A percentile compares a stretch with the other conserved stretches of the same genome.
These are phyloP conservation scores for Ganoderma leucocontextum DNA, from an alignment of 1,284 basidiomycete genomes.

Conservation along the genomic window DNA sequence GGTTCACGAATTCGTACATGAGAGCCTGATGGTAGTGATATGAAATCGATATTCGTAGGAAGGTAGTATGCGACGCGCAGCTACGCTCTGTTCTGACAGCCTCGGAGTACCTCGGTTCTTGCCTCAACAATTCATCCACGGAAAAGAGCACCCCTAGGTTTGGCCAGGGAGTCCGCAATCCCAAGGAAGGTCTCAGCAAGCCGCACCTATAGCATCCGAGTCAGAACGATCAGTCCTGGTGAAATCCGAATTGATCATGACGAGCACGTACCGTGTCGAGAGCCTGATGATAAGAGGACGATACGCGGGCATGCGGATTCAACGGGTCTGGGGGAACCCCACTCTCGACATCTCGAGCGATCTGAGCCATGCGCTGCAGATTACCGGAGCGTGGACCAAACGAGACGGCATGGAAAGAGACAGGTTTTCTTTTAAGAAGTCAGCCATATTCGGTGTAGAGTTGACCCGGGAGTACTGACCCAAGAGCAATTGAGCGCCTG, in stretches of 20 bases:
- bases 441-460: not conserved
- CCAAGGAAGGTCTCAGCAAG: slow-evolving; percentile 70
- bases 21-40: not conserved
- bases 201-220: slow-evolving; percentile 49
- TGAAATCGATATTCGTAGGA: not conserved
- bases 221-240: not conserved
- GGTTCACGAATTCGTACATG: not conserved
- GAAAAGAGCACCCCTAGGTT: slow-evolving; percentile 59
- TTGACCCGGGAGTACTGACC: slow-evolving; percentile 44
- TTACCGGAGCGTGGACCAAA: slow-evolving; percentile 54
- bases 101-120: not conserved
- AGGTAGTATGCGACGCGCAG: not conserved
- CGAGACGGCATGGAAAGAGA: slow-evolving; percentile 67
- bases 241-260: not conserved
- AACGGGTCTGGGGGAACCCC: slow-evolving; percentile 55
- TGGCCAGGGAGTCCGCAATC: slow-evolving; percentile 65
- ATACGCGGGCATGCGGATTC: slow-evolving; percentile 45
- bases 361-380: slow-evolving; percentile 60
- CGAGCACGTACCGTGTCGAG: slow-evolving; percentile 57
- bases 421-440: slow-evolving; percentile 51
- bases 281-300: slow-evolving; percentile 60
- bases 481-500: slow-evolving; percentile 53
- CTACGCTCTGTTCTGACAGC: not conserved
- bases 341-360: slow-evolving; percentile 59
- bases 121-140: slow-evolving; percentile 19